Base-by-base conservation (phyloP, 495 filamentous ascomycete species). In the Paragyromitra xinjiangensis region DNA sequence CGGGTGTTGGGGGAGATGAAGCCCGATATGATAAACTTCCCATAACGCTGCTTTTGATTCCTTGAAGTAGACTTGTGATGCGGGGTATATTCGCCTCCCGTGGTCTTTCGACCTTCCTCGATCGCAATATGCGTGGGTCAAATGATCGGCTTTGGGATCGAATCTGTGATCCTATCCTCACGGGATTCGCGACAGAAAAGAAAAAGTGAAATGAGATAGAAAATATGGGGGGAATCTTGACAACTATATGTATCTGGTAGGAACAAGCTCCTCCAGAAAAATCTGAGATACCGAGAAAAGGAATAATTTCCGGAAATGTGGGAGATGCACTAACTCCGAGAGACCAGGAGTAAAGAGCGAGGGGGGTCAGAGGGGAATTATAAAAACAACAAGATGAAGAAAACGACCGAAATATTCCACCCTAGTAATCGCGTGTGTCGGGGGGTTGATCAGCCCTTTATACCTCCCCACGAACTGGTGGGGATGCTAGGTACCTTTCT, bases 1-100 rank as follows among this genome's bases (percentile, higher is more conserved):
- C 74, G 42, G 78, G 78, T 12, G 78, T 80, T 68, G 64, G 70
- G 19, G 78, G 78, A 37, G 77, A 79, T 71, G 75, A 66, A 26
- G 66, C 50, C 29, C 50, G 64, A 45, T 70, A 66, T 51, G 66
- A 79, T 79, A 71, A 71, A 67, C 66, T 66, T 19, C 53, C 77
- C 77, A 79, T 79, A 64, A 79, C 19, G 77, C 51, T 66, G 62
- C 42, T 61, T 48, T 65, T 78, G 7, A 78, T 55, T 26, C 29
- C 55, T 65, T 71, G 59, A 22, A 70, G 42, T 53, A 78, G 75
- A 62, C 65, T 39, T 79, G 74, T 64, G 66, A 72, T 72, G 73
- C 59, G 77, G 74, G 77, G 74, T 79, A 67, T 78, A 44, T 71
- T 64, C 78, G 69, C 39, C 53, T 66, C 74, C 69, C 74, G 62